Percentiles rank a stretch among this genome's conserved stretches.
Conservation (phyloP, 192 early-diverging fungal species). For the Funneliformis mosseae region DNA sequence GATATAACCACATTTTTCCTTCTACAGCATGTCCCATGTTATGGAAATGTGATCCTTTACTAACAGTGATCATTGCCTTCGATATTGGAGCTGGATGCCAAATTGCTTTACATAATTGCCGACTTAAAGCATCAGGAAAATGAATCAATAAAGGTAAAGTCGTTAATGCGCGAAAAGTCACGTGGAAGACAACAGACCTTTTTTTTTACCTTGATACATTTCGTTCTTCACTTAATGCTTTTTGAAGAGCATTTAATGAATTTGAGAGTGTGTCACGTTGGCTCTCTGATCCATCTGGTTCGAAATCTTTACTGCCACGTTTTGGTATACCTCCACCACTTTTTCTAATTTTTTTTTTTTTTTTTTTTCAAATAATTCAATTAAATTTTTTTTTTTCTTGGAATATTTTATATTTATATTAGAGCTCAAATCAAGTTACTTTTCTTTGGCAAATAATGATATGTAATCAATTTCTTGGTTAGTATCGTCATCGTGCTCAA, state of each 20-base stretch:
- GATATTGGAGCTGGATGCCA: constrained; percentile 9
- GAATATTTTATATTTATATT: neutral
- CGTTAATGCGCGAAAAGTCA: neutral
- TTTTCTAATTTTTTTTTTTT: too few relatives aligned
- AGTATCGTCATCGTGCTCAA: neutral
- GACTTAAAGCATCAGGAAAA: neutral
- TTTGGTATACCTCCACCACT: neutral
- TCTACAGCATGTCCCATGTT: constrained; percentile 50
- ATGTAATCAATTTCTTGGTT: neutral
- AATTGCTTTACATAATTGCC: constrained; percentile 19
- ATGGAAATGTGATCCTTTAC: constrained; percentile 18
- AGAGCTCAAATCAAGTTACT: neutral
- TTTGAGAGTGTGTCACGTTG: neutral
- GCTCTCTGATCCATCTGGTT: neutral
- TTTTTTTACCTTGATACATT: constrained; percentile 40
- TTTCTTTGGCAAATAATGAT: neutral
- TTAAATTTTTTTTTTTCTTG: neutral
- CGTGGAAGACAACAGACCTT: neutral
- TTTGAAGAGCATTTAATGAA: neutral
- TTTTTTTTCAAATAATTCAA: neutral
- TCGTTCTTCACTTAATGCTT: constrained; percentile 32
- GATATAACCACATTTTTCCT: constrained; percentile 44
- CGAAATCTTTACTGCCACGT: neutral
- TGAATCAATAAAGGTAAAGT: too few relatives aligned
- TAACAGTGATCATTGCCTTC: neutral